Evolutionary conservation across 352 stramenopile species (phyloP).

Genomic region (Pythium plurisporium): DNA sequence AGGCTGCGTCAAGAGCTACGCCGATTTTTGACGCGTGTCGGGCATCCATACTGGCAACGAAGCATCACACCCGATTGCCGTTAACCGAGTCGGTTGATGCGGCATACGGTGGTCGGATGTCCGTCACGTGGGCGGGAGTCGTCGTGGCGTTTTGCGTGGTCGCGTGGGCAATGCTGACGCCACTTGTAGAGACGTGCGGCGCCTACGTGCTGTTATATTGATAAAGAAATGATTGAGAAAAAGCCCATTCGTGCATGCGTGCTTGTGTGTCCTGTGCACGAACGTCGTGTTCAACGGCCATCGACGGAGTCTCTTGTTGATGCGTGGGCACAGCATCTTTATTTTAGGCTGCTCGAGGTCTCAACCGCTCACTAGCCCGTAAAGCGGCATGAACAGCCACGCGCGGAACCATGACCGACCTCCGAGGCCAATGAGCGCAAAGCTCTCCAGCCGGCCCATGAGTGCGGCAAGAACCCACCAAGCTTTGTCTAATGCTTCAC

Average conservation of each 20-base stretch:
- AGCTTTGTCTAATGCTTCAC: not conserved
- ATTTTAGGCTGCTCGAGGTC: conserved; percentile 2
- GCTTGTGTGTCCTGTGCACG: not conserved
- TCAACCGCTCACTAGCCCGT: not conserved
- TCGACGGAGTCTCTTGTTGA: too few relatives aligned
- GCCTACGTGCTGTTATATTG: conserved; percentile 7
- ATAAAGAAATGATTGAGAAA: conserved; percentile 19
- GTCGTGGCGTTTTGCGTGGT: not conserved
- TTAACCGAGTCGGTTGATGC: too few relatives aligned
- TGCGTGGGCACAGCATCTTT: not conserved
- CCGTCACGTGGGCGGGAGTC: too few relatives aligned
- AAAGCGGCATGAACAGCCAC: not conserved
- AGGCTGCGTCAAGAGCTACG: not conserved
- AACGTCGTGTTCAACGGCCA: not conserved
- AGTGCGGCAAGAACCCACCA: not conserved
- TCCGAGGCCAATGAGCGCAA: conserved; percentile 48
- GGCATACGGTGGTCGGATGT: too few relatives aligned
- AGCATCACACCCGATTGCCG: too few relatives aligned
- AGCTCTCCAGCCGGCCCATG: conserved; percentile 14
- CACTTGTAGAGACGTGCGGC: not conserved
- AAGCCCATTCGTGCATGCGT: not conserved
- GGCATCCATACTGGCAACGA: too few relatives aligned
- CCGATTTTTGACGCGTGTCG: too few relatives aligned
- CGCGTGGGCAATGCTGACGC: not conserved
- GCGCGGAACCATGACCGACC: not conserved